Conservation (phyloP, 495 filamentous ascomycete genomes). For the Rhypophila decipiens region DNA sequence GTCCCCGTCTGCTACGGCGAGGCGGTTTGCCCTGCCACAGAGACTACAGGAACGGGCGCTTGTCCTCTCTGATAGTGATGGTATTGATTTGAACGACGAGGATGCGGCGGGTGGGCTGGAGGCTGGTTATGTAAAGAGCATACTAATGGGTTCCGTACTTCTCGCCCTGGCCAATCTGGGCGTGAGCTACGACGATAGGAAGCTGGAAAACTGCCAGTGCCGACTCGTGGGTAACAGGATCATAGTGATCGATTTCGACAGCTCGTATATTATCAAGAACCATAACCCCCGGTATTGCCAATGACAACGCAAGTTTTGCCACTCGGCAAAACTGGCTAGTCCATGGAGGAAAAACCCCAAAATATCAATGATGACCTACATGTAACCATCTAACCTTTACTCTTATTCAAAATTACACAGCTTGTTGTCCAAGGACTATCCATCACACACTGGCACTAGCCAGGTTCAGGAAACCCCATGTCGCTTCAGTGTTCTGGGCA, state of each 20-base stretch:
- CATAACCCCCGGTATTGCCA: not conserved
- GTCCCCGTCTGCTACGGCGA: not conserved
- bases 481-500: not conserved
- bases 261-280: not conserved
- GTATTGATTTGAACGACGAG: not conserved
- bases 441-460: not conserved
- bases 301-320: too few species aligned
- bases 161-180: not conserved
- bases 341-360: not conserved
- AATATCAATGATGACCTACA: not conserved
- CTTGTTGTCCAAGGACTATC: not conserved
- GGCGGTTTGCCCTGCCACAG: not conserved
- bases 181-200: not conserved
- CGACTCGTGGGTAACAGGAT: not conserved
- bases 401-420: not conserved
- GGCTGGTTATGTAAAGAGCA: not conserved
- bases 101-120: not conserved
- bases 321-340: too few species aligned
- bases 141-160: not conserved
- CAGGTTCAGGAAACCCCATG: not conserved
- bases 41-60: not conserved
- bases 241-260: not conserved
- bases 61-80: not conserved
- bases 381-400: not conserved
- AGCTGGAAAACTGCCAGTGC: not conserved